These are phyloP conservation scores for Aureobasidium sp. DNA, from an alignment of 2,329 filamentous ascomycete genomes.

Conservation along the genomic window DNA sequence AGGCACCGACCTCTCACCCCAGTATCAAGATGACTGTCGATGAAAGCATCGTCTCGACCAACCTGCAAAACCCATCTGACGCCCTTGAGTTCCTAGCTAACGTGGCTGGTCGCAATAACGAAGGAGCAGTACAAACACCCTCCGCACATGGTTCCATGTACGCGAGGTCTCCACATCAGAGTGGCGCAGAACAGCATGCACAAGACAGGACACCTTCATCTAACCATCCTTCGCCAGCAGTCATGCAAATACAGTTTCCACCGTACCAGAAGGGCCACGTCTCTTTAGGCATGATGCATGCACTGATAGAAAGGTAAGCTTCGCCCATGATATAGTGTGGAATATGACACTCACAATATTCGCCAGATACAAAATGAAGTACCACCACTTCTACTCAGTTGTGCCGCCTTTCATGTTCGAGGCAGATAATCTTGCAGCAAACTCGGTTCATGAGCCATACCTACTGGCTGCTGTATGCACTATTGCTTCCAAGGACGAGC, in stretches of 20 bases:
- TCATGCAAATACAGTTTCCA: slow-evolving; percentile 18
- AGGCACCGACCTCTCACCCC: slow-evolving; percentile 4
- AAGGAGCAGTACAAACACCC: slow-evolving; percentile 22
- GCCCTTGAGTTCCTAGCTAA: slow-evolving; percentile 27
- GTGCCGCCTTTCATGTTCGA: slow-evolving; percentile 25
- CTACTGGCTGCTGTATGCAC: slow-evolving; percentile 27
- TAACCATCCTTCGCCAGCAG: background rate
- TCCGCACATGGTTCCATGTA: slow-evolving; percentile 23
- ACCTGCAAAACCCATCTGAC: slow-evolving; percentile 28
- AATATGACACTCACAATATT: background rate
- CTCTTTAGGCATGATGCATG: slow-evolving; percentile 23
- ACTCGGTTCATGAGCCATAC: slow-evolving; percentile 25
- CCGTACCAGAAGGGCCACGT: slow-evolving; percentile 24
- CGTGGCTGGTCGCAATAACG: slow-evolving; percentile 26
- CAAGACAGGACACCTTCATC: background rate
- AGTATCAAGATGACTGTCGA: slow-evolving; percentile 20
- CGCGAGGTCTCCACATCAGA: slow-evolving; percentile 16
- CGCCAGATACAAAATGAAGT: slow-evolving; percentile 24
- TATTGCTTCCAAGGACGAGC: slow-evolving; percentile 27
- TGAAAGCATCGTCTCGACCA: slow-evolving; percentile 25
- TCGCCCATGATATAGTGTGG: background rate
- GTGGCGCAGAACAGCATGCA: slow-evolving; percentile 2
- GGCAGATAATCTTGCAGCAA: slow-evolving; percentile 21
- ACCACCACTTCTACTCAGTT: slow-evolving; percentile 28
- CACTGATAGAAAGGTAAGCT: slow-evolving; percentile 17